Conservation (phyloP, 208 protist genomes). For the Leptomonas seymouri region DNA sequence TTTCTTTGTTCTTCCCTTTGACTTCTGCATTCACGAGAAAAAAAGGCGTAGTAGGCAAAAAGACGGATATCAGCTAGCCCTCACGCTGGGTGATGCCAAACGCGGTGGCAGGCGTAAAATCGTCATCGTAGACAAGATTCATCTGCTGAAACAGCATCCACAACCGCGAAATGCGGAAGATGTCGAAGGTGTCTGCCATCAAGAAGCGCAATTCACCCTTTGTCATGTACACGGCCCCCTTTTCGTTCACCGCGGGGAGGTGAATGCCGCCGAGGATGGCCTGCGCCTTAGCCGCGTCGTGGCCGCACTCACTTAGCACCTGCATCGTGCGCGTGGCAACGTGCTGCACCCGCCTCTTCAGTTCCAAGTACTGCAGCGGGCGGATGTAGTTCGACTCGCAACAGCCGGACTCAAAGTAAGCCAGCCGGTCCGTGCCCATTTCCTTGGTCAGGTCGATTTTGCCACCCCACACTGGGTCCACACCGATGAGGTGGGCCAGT, state of each 20-base stretch:
- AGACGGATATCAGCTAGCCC: slow-evolving; percentile 2
- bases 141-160: slow-evolving; percentile 92
- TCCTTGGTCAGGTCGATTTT: slow-evolving; percentile 86
- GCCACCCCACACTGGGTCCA: slow-evolving; percentile 91
- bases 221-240: slow-evolving; percentile 88
- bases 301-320: slow-evolving; percentile 63
- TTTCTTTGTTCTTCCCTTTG: no score
- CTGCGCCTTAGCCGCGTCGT: slow-evolving; percentile 73
- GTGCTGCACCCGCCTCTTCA: slow-evolving; percentile 77
- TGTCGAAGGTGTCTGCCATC: slow-evolving; percentile 71
- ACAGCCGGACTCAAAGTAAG: slow-evolving; percentile 79
- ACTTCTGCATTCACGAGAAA: no score
- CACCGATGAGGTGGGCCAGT: slow-evolving; percentile 75
- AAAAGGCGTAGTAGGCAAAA: no score
- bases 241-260: slow-evolving; percentile 71
- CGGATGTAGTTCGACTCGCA: slow-evolving; percentile 91
- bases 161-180: slow-evolving; percentile 82
- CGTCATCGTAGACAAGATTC: slow-evolving; percentile 86
- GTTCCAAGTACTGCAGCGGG: slow-evolving; percentile 73
- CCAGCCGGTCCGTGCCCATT: slow-evolving; percentile 62
- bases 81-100: slow-evolving; percentile 74
- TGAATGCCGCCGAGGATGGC: slow-evolving; percentile 81
- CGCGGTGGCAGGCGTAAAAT: slow-evolving; percentile 79
- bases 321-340: slow-evolving; percentile 44
- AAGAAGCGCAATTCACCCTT: slow-evolving; percentile 92